phyloP scores from a whole-genome alignment of 352 stramenopile species.

The Pythium periplocum region DNA sequence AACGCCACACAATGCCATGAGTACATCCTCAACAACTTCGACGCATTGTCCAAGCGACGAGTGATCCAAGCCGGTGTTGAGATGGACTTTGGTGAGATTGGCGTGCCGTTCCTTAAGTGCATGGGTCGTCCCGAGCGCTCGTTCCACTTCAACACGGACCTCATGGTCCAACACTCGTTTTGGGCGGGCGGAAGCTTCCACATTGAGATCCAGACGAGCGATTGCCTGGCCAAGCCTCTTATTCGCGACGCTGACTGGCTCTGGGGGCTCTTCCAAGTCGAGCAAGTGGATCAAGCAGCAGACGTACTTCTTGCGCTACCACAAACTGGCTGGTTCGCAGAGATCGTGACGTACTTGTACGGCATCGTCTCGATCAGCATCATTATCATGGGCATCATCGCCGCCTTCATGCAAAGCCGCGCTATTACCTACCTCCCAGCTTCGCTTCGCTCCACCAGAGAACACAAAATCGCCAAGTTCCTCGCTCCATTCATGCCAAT shows the following conservation, averaged over 20 bases:
- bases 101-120: conserved; percentile 48
- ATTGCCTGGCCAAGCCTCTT: conserved; percentile 35
- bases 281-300: conserved; percentile 30
- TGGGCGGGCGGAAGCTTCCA: conserved; percentile 47
- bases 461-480: conserved; percentile 25
- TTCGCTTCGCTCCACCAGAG: conserved; percentile 25
- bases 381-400: conserved; percentile 44
- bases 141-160: conserved; percentile 56
- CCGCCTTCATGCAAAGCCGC: conserved; percentile 31
- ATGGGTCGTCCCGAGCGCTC: conserved; percentile 23
- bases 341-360: conserved; percentile 33
- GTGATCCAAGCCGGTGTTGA: conserved; percentile 30
- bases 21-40: conserved; percentile 55
- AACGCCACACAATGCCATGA: conserved; percentile 33
- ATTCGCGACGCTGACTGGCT: conserved; percentile 34
- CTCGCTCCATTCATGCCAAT: conserved; percentile 41
- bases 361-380: conserved; percentile 44
- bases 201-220: conserved; percentile 51
- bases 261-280: conserved; percentile 40
- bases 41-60: conserved; percentile 24
- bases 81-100: conserved; percentile 34
- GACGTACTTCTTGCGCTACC: conserved; percentile 41
- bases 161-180: conserved; percentile 51
- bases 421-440: conserved; percentile 38
- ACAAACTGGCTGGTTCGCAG: conserved; percentile 33